These are phyloP conservation scores for Plectosphaerella plurivora DNA, from an alignment of 2,329 filamentous ascomycete genomes.

Conservation along the genomic window DNA sequence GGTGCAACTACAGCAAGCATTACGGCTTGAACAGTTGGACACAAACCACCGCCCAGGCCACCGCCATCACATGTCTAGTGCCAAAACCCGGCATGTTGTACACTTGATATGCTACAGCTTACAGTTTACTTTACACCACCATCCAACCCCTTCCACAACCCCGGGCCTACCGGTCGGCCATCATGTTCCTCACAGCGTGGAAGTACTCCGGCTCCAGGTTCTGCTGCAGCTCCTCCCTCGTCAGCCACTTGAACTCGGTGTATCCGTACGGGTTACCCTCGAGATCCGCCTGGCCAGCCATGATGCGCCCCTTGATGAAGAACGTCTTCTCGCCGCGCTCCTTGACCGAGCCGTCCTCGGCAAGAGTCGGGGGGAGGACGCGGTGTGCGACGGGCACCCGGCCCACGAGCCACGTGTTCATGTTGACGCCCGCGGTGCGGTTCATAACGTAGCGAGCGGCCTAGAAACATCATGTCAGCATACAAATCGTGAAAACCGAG, in stretches of 20 bases:
- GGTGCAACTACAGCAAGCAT: too few species aligned
- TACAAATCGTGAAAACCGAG: too few species aligned
- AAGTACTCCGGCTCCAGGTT: constrained; percentile 67
- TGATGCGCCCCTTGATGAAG: constrained; percentile 93
- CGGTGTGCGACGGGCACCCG: constrained; percentile 84
- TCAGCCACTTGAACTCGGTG: constrained; percentile 86
- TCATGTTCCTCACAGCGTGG: constrained; percentile 73
- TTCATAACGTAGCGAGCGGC: constrained; percentile 75
- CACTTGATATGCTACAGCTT: not conserved
- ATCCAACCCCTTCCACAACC: not conserved
- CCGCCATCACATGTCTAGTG: too few species aligned
- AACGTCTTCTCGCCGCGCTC: constrained; percentile 76
- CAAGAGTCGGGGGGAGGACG: constrained; percentile 48
- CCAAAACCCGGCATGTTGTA: not conserved
- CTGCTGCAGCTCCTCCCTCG: constrained; percentile 77
- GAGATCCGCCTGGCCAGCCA: constrained; percentile 91
- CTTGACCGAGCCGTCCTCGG: constrained; percentile 35
- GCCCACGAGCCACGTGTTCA: constrained; percentile 98
- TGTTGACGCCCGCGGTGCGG: constrained; percentile 79
- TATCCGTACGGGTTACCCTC: constrained; percentile 66
- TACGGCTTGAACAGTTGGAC: too few species aligned
- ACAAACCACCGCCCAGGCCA: too few species aligned
- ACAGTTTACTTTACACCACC: not conserved
- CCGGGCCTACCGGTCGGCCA: constrained; percentile 62
- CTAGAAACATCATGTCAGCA: constrained; percentile 43